These are phyloP conservation scores for Mariannaea elegans DNA, from an alignment of 2,329 filamentous ascomycete genomes.

Conservation along the genomic window DNA sequence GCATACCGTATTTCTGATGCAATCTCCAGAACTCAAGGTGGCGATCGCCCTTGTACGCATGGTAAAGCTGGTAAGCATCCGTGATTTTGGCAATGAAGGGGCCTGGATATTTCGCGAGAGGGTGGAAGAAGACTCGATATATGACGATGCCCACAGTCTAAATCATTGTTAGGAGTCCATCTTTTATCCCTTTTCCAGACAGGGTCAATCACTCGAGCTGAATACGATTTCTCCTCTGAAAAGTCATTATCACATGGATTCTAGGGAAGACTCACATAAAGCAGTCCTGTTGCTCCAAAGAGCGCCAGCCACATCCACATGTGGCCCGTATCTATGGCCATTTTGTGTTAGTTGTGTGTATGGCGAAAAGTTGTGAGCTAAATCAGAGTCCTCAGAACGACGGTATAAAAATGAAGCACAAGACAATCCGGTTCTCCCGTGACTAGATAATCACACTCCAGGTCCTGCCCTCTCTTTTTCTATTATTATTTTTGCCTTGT, in stretches of 20 bases:
- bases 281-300: constrained; percentile 44
- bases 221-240: not conserved
- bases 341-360: too few relatives aligned
- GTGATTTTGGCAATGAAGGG: constrained; percentile 71
- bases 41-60: constrained; percentile 77
- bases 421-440: not conserved
- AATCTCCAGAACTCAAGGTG: constrained; percentile 77
- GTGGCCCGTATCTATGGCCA: constrained; percentile 45
- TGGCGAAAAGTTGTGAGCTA: too few relatives aligned
- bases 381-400: not conserved
- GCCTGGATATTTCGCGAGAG: constrained; percentile 71
- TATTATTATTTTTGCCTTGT: too few relatives aligned
- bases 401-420: not conserved
- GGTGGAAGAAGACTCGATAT: constrained; percentile 71
- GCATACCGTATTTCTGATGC: constrained; percentile 74
- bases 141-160: constrained; percentile 55
- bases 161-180: too few relatives aligned
- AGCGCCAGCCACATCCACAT: constrained; percentile 52
- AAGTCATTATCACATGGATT: not conserved
- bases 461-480: not conserved
- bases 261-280: constrained; percentile 52
- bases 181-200: too few relatives aligned
- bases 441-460: not conserved
- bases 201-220: too few relatives aligned
- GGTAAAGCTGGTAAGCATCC: constrained; percentile 73